Percentiles rank a stretch among this genome's conserved stretches.
Evolutionary conservation across 139 green algal species (phyloP).

Genomic region (Coccomyxa sp.): DNA sequence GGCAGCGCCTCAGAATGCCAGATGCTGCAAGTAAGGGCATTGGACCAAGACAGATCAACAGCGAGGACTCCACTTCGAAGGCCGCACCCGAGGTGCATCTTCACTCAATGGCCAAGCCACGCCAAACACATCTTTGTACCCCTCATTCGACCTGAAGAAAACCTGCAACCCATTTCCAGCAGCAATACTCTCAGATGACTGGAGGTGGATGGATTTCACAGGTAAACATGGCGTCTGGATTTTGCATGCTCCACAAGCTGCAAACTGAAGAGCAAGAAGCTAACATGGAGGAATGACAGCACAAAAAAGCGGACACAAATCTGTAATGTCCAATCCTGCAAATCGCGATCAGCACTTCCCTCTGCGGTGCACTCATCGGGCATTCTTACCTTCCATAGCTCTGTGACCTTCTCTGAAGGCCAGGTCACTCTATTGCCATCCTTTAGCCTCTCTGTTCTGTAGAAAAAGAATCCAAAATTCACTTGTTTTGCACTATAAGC

Average conservation of each 20-base stretch:
- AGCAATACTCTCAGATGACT: too few species aligned
- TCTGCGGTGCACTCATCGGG: neutral
- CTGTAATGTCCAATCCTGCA: neutral
- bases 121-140: conserved; percentile 30
- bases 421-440: neutral
- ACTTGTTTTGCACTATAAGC: too few species aligned
- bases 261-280: too few species aligned
- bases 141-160: conserved; percentile 28
- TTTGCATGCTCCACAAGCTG: neutral
- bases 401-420: neutral
- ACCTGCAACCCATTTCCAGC: conserved; percentile 21
- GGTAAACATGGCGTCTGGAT: neutral
- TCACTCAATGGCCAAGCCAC: conserved; percentile 25
- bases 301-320: neutral
- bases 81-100: neutral
- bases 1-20: too few species aligned
- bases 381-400: neutral
- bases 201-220: neutral
- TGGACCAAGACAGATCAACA: too few species aligned
- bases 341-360: neutral
- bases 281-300: neutral
- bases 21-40: too few species aligned
- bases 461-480: neutral
- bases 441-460: neutral
- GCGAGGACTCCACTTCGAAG: too few species aligned